Evolutionary conservation across 768 basidiomycete species (phyloP), one percentile per base, ranked within the genome.

Genomic region (Phanerochaete carnosa): DNA sequence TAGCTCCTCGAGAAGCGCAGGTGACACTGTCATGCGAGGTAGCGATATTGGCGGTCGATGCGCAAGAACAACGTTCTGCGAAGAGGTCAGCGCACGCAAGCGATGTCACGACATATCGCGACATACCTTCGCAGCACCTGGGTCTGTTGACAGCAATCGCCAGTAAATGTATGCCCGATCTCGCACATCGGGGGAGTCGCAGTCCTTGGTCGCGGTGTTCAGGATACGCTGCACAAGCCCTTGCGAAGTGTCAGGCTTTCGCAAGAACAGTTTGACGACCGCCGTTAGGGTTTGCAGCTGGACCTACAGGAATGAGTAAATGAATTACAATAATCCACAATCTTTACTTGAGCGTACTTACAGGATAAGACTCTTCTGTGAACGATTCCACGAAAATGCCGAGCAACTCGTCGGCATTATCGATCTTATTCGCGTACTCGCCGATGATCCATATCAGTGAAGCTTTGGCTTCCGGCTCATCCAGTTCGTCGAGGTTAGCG

Each of bases 361-460:
- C 94, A 55, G 91, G 87, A 70, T 95, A 93, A 7, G 91, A 88
- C 74, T 99, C 97, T 68, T 99, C 97, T 29, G 83, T 88, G 76
- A 98, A 98, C 2, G 88, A 81, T 58, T 96, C 93, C 23, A 99
- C 90, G 71, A 97, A 98, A 53, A 90, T 88, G 15, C 85, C 83
- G 65, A 98, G 78, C 25, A 99, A 80, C 67, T 98, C 95, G 70
- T 92, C 94, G 2, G 96, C 95, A 64, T 99, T 99, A 66, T 95
- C 94, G 64, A 98, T 98, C 77, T 94, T 96, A 73, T 90, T 90
- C 2, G 96, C 95, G 68, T 99, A 98, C 76, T 98, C 95, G 59
- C 96, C 96, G 65, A 98, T 95, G 68, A 99, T 98, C 96, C 97
- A 99, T 71, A 99, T 98, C 53, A 99, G 79, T 2, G 95, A 95